These are phyloP conservation scores for Wolfiporia cocos DNA, from an alignment of 1,284 basidiomycete species.

Conservation along the genomic window DNA sequence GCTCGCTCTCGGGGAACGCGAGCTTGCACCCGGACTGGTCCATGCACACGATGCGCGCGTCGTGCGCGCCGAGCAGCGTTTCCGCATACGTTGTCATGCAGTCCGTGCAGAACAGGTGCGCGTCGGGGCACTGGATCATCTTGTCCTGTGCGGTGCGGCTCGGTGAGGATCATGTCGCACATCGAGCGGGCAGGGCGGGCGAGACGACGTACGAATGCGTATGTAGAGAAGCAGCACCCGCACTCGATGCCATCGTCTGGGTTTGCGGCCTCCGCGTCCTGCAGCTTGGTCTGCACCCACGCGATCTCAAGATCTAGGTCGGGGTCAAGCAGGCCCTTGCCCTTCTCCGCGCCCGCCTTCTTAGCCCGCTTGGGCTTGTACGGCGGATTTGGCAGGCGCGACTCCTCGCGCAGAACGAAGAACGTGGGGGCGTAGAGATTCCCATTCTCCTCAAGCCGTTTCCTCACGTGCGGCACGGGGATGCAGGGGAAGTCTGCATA, in stretches of 20 bases:
- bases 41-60: constrained; percentile 67
- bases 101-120: constrained; percentile 45
- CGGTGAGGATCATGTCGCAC: constrained; percentile 1
- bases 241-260: constrained; percentile 65
- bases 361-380: constrained; percentile 36
- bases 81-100: constrained; percentile 36
- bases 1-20: constrained; percentile 62
- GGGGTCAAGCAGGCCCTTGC: constrained; percentile 21
- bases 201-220: constrained; percentile 65
- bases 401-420: constrained; percentile 36
- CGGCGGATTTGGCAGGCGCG: constrained; percentile 24
- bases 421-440: constrained; percentile 56
- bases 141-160: constrained; percentile 44
- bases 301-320: constrained; percentile 35
- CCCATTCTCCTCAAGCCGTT: constrained; percentile 30
- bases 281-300: constrained; percentile 35
- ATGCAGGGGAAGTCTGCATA: constrained; percentile 50
- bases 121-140: constrained; percentile 82
- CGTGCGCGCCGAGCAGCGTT: constrained; percentile 30
- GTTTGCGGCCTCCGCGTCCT: constrained; percentile 36
- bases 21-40: constrained; percentile 69
- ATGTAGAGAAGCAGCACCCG: constrained; percentile 75
- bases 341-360: constrained; percentile 29
- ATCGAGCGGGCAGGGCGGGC: too few relatives aligned
- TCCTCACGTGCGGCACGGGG: constrained; percentile 45